A percentile compares a stretch with the other conserved stretches of the same genome.
These are phyloP conservation scores for Penicillium sp. DNA, from an alignment of 2,329 filamentous ascomycete species.

Conservation along the genomic window DNA sequence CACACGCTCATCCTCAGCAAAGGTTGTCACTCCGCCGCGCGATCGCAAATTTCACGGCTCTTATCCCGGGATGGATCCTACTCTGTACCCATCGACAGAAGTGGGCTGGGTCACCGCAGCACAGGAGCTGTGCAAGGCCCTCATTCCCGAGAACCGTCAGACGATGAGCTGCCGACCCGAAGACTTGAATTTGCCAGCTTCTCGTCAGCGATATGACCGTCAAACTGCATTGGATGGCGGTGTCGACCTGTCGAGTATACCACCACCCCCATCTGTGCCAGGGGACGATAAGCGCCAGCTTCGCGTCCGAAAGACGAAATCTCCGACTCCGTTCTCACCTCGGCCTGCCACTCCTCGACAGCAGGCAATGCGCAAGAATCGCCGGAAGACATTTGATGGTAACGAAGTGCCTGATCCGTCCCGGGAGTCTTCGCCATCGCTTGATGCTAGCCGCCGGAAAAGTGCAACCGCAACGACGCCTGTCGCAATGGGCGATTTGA, in stretches of 20 bases:
- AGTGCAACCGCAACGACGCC: constrained; percentile 21
- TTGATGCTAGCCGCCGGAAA: constrained; percentile 25
- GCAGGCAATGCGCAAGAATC: constrained; percentile 44
- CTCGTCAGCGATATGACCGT: constrained; percentile 58
- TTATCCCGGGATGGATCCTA: constrained; percentile 43
- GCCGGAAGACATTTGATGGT: constrained; percentile 58
- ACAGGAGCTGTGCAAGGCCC: constrained; percentile 71
- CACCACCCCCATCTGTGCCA: constrained; percentile 19
- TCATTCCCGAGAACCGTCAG: constrained; percentile 70
- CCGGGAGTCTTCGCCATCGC: constrained; percentile 19
- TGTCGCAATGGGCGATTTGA: constrained; percentile 8
- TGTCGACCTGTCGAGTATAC: constrained; percentile 26
- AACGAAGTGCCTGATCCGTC: constrained; percentile 41
- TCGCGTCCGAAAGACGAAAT: constrained; percentile 59
- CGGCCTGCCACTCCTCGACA: constrained; percentile 52
- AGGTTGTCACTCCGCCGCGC: constrained; percentile 63
- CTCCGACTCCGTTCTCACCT: constrained; percentile 44
- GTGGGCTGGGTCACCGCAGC: constrained; percentile 82
- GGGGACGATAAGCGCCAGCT: constrained; percentile 59
- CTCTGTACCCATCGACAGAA: constrained; percentile 66
- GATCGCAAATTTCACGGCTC: constrained; percentile 39
- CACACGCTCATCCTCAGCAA: constrained; percentile 80
- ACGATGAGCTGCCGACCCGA: constrained; percentile 70
- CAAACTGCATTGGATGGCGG: constrained; percentile 50
- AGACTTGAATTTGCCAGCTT: constrained; percentile 67